Conservation (phyloP, 1,284 basidiomycete species). For the Afroboletus lepidellus region DNA sequence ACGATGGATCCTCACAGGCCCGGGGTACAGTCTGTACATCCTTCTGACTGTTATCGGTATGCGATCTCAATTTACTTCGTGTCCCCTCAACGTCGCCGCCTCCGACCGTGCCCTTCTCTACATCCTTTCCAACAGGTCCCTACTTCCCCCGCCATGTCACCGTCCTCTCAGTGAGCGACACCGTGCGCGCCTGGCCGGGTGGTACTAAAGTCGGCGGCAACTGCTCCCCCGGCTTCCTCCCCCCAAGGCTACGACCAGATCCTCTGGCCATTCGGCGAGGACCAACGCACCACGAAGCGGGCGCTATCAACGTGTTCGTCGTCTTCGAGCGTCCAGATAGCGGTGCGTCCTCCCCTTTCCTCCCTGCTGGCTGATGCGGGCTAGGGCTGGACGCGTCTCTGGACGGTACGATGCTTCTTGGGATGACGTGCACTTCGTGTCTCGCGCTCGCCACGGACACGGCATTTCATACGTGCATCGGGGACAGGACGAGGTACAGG, state of each 20-base stretch:
- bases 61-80: no score
- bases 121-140: conserved; percentile 70
- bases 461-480: no score
- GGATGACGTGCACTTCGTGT: no score
- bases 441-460: no score
- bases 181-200: conserved; percentile 83
- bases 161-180: conserved; percentile 65
- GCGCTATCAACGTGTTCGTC: conserved; percentile 68
- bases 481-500: no score
- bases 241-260: conserved; percentile 75
- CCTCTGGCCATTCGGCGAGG: conserved; percentile 49
- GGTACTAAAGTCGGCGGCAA: conserved; percentile 74
- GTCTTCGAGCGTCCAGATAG: conserved; percentile 48
- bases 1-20: no score
- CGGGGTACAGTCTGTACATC: no score
- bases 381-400: no score
- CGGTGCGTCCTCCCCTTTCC: conserved; percentile 23
- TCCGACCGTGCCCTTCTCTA: conserved; percentile 73
- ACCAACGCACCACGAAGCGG: conserved; percentile 43
- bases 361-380: no score
- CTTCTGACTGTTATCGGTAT: no score
- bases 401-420: no score
- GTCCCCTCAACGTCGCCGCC: conserved; percentile 62
- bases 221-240: conserved; percentile 67
- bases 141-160: conserved; percentile 75